Base-by-base conservation (phyloP, 2,329 filamentous ascomycete species). In the Blumeriella jaapii region DNA sequence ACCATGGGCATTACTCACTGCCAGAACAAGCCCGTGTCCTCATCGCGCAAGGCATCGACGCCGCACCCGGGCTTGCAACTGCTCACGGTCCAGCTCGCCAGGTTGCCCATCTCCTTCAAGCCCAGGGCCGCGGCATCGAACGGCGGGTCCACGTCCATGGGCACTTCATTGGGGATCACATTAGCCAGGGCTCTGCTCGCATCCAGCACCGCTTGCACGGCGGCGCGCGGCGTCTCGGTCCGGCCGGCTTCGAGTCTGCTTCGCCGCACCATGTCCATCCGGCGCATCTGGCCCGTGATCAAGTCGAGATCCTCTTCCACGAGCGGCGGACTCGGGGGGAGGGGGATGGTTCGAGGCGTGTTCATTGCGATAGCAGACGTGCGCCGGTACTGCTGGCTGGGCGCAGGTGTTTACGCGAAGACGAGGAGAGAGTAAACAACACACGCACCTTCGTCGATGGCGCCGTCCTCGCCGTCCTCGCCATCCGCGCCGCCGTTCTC, bases 11-110 rank as follows among this genome's bases (percentile, higher is more conserved):
- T 22, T 25, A 61, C 73, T 49, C 61, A 79, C 76, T 91, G 83
- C 83, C 83, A 91, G 59, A 80, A 91, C 33, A 75, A 68, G 40
- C 69, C 68, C 6, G 81, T 70, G 40, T 83, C 79, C 11, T 86
- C 80, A 42, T 73, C 76, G 19, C 82, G 73, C 13, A 91, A 70
- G 52, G 84, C 81, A 16, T 78, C 74, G 10, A 89, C 77, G 2
- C 81, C 81, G 48, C 80, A 85, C 24, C 82, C 82, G 1, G 81
- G 82, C 59, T 91, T 91, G 52, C 77, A 77, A 52, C 75, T 83
- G 55, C 78, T 84, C 47, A 89, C 82, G 8, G 81, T 87, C 66
- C 85, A 89, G 45, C 78, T 81, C 19, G 82, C 83, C 13, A 91
- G 68, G 43, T 85, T 86, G 49, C 80, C 84, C 55, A 91, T 89